A percentile compares a stretch with the other conserved stretches of the same genome.
phyloP scores from a whole-genome alignment of 106 monocot genomes.

The Amphibolis antarctica region DNA sequence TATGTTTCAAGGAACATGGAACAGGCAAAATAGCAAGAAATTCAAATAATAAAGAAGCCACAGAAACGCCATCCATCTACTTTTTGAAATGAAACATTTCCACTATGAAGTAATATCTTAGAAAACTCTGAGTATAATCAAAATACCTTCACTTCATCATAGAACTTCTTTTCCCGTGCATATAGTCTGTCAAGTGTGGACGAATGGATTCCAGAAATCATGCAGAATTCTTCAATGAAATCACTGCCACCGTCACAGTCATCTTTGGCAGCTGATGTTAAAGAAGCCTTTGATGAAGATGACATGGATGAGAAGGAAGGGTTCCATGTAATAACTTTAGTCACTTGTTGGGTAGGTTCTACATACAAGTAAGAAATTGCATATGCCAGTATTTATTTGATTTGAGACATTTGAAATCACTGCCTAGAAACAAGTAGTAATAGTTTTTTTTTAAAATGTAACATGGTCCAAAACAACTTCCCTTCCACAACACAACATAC shows the following conservation, averaged over 20 bases:
- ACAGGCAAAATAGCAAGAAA: too few species aligned
- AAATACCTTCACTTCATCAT: constrained; percentile 83
- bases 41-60: too few species aligned
- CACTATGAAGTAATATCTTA: not conserved
- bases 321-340: constrained; percentile 68
- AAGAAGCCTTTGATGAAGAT: constrained; percentile 46
- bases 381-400: too few species aligned
- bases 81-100: too few species aligned
- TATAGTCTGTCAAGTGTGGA: constrained; percentile 67
- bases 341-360: constrained; percentile 34
- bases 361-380: not conserved
- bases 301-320: constrained; percentile 57
- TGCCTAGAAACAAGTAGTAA: too few species aligned
- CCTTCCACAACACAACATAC: too few species aligned
- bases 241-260: constrained; percentile 29
- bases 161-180: constrained; percentile 81
- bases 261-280: constrained; percentile 25
- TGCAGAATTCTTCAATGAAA: constrained; percentile 50
- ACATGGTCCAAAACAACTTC: too few species aligned
- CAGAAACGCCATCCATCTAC: too few species aligned
- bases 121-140: not conserved
- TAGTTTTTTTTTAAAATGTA: too few species aligned
- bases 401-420: too few species aligned
- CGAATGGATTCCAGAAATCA: constrained; percentile 74
- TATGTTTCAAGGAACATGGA: too few species aligned